Evolutionary conservation across 1,284 basidiomycete genomes (phyloP), one percentile per base, ranked within the genome.

Genomic region (Ceratobasidium sp.): DNA sequence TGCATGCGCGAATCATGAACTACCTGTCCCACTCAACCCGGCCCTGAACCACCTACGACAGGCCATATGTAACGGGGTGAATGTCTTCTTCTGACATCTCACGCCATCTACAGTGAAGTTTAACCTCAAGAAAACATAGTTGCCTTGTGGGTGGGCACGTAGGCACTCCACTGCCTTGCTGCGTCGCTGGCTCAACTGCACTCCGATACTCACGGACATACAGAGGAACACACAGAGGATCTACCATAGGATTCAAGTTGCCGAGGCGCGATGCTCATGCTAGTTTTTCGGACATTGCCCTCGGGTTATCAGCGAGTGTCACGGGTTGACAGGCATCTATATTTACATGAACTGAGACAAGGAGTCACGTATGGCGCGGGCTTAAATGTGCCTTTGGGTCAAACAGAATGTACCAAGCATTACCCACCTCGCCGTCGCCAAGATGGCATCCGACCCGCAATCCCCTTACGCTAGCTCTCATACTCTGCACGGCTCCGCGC

Each of bases 121-220:
- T 32, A 45, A 58, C 22, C 27, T 20, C 35, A 31, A 7, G 40
- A 43, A 40, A 22, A 32, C 42, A 29, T 58, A 25, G 22, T 31
- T 15, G 56, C 27, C 15, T 31, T 10, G 47, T 45, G 27, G 7
- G 13, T 20, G 25, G 20, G 10, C 22, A 2, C 52, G n/a, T n/a
- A 15, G 12, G 52, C 29, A 53, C 52, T 32, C 17, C 38, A 22
- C 7, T 40, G 13, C 12, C 17, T 17, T 42, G 42, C 25, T 27
- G 56, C 56, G 56, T 45, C 29, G 20, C 22, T 42, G 27, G 27
- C 56, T 58, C 56, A 47, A 10, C 56, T 31, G 22, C 56, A 17
- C 27, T 27, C 56, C 42, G 55, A 29, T 17, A 22, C 38, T 34
- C 53, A 5, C 20, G 5, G 29, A 35, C 4, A 22, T 15, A 20